Base-by-base conservation (phyloP, 345 rosid species). In the Cochlearia excelsa region DNA sequence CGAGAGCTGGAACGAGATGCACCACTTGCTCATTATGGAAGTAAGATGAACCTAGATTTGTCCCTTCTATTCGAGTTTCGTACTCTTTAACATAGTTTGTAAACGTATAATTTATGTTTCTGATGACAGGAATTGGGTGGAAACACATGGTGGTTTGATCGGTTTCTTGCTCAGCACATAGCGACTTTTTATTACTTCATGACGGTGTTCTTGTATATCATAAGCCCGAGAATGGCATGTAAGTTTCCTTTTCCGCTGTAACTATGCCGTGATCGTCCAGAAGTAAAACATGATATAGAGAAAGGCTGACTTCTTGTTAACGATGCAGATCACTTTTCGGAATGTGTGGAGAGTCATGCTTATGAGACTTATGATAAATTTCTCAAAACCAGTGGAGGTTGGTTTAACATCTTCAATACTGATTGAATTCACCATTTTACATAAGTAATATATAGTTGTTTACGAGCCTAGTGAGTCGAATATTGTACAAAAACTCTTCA, bases 1-100 rank as follows among this genome's bases (percentile, higher is more conserved):
- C 51, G 95, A 93, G 84, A 93, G 94, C 76, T 93, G 99, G 99
- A 93, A 93, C 74, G 97, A 93, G 77, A 93, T 93, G 99, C 99
- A 93, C 54, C 99, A 93, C 79, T 79, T 93, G 78, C 97, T 93
- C 54, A 85, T 93, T 57, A 93, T 93, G 99, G 99, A 93, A 75
- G 99, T 93, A 81, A 69, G n/a, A n/a, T n/a, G 92, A 48, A 47
- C 61, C 57, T 40, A 6, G 0, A 6, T 5, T 9, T 54, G 0
- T 28, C 7, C 38, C 23, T 58, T 61, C 10, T 54, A 5, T 33
- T 35, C 3, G 10, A 54, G 40, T 46, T 64, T 7, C 56, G 2
- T 60, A 5, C 16, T 57, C 59, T 57, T 38, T 30, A 38, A 9
- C 5, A 29, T 54, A 26, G 28, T 65, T 55, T 41, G 27, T 53